Evolutionary conservation across 192 early-diverging fungal species (phyloP).

Genomic region (Gryganskiella cystojenkinii): DNA sequence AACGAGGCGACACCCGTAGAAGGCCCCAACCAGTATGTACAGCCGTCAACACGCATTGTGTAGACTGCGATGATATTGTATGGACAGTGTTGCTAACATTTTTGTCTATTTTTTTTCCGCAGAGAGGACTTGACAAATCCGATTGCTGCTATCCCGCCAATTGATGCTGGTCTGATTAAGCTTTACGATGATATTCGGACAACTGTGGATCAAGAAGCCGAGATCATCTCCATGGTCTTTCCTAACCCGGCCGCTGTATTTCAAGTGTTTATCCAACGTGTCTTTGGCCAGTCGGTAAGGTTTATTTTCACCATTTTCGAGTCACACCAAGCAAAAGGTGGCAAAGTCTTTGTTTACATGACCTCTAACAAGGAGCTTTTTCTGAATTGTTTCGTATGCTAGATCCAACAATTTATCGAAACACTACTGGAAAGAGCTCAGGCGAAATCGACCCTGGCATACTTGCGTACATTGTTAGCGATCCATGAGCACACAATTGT

Average conservation of each 20-base stretch:
- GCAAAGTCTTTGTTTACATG: not conserved
- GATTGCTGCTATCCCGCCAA: constrained; percentile 64
- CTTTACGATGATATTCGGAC: constrained; percentile 88
- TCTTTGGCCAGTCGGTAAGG: constrained; percentile 94
- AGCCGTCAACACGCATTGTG: too few relatives aligned
- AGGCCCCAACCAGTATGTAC: constrained; percentile 48
- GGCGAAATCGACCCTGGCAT: constrained; percentile 77
- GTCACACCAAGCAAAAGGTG: not conserved
- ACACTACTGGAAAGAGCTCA: constrained; percentile 77
- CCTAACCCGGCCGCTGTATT: constrained; percentile 91
- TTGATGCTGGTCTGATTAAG: constrained; percentile 76
- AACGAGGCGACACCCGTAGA: constrained; percentile 59
- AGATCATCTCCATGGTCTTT: constrained; percentile 93
- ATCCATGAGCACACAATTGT: constrained; percentile 79
- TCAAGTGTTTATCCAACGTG: constrained; percentile 92
- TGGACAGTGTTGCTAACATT: too few relatives aligned
- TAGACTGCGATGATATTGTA: too few relatives aligned
- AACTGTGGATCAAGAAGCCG: constrained; percentile 89
- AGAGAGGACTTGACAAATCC: constrained; percentile 64
- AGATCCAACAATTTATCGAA: constrained; percentile 94
- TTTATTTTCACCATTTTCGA: not conserved
- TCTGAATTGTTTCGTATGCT: not conserved
- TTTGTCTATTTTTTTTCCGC: constrained; percentile 18
- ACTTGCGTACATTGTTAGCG: constrained; percentile 79
- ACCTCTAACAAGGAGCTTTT: not conserved